A percentile compares a stretch with the other conserved stretches of the same genome.
phyloP scores from a whole-genome alignment of 331 rosid species.

The Saraca asoca region DNA sequence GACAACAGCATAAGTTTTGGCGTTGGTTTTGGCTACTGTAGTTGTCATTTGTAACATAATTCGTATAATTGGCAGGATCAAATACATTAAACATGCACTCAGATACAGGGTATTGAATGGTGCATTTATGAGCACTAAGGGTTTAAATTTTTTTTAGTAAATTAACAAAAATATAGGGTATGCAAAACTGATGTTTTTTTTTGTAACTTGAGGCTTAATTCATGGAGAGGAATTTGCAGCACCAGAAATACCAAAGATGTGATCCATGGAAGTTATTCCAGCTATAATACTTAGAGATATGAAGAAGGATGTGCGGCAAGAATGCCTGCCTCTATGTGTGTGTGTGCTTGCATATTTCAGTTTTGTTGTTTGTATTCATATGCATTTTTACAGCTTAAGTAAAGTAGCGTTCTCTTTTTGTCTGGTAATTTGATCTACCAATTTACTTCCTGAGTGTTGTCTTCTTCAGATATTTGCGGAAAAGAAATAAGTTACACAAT shows the following conservation, averaged over 20 bases:
- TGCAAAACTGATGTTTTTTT: background rate
- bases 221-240: slow-evolving; percentile 1
- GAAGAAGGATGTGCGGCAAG: background rate
- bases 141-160: too few relatives aligned
- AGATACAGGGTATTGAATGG: background rate
- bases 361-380: too few relatives aligned
- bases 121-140: background rate
- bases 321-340: background rate
- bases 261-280: too few relatives aligned
- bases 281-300: too few relatives aligned
- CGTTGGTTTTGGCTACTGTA: background rate
- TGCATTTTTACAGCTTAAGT: too few relatives aligned
- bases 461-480: slow-evolving; percentile 35
- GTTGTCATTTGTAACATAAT: background rate
- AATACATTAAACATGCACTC: background rate
- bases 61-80: background rate
- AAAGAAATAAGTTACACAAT: slow-evolving; percentile 39
- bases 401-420: too few relatives aligned
- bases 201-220: background rate
- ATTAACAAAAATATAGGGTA: background rate
- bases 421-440: too few relatives aligned
- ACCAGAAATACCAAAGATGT: background rate
- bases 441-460: background rate
- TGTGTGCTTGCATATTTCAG: background rate
- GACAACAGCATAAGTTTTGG: too few relatives aligned